Percentiles rank a stretch among this genome's conserved stretches.
These are phyloP conservation scores for Aureobasidium pullulans DNA, from an alignment of 2,329 filamentous ascomycete genomes.

Conservation along the genomic window DNA sequence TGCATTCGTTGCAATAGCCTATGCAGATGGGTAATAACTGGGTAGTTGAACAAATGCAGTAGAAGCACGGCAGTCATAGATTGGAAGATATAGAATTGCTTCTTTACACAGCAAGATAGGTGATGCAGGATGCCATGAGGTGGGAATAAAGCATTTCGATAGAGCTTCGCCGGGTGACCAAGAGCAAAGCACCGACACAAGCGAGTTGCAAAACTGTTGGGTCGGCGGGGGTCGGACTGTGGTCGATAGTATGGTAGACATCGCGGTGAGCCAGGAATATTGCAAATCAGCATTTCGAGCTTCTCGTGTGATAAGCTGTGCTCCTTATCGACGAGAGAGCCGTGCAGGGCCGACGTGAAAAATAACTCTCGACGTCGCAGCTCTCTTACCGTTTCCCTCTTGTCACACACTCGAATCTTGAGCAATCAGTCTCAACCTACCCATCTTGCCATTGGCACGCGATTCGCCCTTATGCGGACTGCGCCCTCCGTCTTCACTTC, in stretches of 20 bases:
- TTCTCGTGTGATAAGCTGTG: slow-evolving; percentile 6
- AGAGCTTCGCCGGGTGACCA: slow-evolving; percentile 7
- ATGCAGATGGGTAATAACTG: background rate
- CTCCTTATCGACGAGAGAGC: slow-evolving; percentile 9
- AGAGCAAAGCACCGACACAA: background rate
- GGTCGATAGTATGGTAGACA: background rate
- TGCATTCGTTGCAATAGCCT: background rate
- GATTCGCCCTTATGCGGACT: slow-evolving; percentile 36
- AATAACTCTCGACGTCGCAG: slow-evolving; percentile 7
- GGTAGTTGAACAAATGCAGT: background rate
- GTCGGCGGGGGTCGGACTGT: background rate
- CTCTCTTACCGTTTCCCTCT: slow-evolving; percentile 18
- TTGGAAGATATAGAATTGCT: background rate
- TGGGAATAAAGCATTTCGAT: background rate
- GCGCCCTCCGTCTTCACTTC: slow-evolving; percentile 45
- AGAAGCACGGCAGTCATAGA: background rate
- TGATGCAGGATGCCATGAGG: background rate
- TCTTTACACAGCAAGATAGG: too few relatives aligned
- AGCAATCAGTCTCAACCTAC: slow-evolving; percentile 8
- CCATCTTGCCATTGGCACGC: slow-evolving; percentile 17
- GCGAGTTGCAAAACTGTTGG: slow-evolving; percentile 4
- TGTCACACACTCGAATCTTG: slow-evolving; percentile 22
- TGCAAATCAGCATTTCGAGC: slow-evolving; percentile 7
- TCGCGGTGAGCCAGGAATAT: background rate
- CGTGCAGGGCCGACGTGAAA: slow-evolving; percentile 12